Base-by-base conservation (phyloP, 1,284 basidiomycete genomes). In the Xerocomus nothofagi region DNA sequence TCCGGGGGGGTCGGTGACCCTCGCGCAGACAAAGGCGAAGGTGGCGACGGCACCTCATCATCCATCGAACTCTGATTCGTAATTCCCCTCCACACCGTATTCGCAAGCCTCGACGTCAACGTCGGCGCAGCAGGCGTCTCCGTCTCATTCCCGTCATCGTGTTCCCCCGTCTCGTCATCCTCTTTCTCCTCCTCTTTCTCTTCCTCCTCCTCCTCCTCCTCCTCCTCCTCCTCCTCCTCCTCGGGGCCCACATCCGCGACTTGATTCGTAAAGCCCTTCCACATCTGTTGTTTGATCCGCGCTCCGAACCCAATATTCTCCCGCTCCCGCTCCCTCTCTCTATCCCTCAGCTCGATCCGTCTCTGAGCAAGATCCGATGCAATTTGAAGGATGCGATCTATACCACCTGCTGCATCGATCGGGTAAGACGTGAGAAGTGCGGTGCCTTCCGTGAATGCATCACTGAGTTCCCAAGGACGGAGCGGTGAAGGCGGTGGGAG, bases 51-150 rank as follows among this genome's bases (percentile, higher is more conserved):
- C 2, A 56, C 18, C 15, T 69, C 58, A 11, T 66, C 66, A 17
- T 86, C 84, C 83, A 86, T 84, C 1, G 84, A 80, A 47, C 76
- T 79, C 63, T 85, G 82, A 58, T 88, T 89, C 3, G 84, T 88
- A 54, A 89, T 82, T 8, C 86, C 86, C 58, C 78, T 76, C 84
- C 85, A 88, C 15, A 88, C 77, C 12, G 78, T 79, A 46, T 70
- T 78, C 9, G 82, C 79, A 11, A 87, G 62, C 36, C 79, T 74
- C 30, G 79, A 77, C 11, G 79, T 76, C 40, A 86, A 56, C 9
- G 74, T 74, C 12, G 74, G 57, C 1, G 64, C 62, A 45, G 53
- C 45, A 30, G 71, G 67, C 4, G 68, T 74, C 58, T 78, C 73
- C 6, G 72, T 74, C 49, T 75, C 72, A 47, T 76, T 70, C n/a